phyloP scores from a whole-genome alignment of 2,329 filamentous ascomycete genomes.

The Dendrostoma leiphaemia region DNA sequence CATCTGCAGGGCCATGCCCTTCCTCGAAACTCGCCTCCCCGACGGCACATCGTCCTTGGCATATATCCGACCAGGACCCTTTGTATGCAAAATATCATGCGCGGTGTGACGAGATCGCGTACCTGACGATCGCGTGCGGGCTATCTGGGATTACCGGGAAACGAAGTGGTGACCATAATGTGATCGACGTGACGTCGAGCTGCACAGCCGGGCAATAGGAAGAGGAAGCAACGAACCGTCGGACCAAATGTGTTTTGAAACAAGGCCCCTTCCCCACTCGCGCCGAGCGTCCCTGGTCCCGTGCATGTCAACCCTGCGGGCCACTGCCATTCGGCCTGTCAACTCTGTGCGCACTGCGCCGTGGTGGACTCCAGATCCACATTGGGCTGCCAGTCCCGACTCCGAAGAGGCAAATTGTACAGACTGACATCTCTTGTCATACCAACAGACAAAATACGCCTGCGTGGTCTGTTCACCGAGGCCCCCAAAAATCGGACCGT shows the following conservation, averaged over 20 bases:
- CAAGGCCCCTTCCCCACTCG: not conserved
- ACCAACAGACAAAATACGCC: no score
- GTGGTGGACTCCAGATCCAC: not conserved
- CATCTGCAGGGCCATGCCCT: no score
- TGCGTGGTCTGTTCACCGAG: not conserved
- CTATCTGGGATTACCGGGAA: not conserved
- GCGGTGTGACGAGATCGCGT: not conserved
- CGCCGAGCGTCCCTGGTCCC: not conserved
- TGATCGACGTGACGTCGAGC: not conserved
- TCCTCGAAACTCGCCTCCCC: no score
- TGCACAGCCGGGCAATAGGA: constrained; percentile 2
- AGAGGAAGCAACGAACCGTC: not conserved
- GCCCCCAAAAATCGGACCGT: not conserved
- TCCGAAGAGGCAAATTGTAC: not conserved
- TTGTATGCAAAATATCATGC: no score
- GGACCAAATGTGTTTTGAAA: constrained; percentile 13
- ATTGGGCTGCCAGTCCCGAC: not conserved
- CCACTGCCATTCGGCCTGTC: not conserved
- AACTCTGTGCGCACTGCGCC: not conserved
- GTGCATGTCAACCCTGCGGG: not conserved
- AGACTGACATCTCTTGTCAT: not conserved
- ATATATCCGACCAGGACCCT: no score
- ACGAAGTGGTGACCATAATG: not conserved
- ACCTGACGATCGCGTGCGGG: not conserved
- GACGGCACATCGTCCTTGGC: no score